Percentiles rank a stretch among this genome's conserved stretches.
Evolutionary conservation across 805 yeast genomes (phyloP).

Genomic region (Pichia nanzhaoensis): DNA sequence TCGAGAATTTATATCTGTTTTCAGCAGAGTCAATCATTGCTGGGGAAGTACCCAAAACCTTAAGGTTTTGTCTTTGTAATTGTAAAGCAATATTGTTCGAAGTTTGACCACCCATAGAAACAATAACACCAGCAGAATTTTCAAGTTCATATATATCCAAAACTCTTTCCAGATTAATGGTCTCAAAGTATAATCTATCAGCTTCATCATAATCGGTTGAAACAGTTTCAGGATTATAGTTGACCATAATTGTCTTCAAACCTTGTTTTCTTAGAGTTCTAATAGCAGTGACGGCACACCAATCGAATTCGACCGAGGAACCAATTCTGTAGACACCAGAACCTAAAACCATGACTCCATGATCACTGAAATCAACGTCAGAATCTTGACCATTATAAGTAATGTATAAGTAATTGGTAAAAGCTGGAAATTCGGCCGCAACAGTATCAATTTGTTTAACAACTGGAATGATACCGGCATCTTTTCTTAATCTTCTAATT

Average conservation of each 20-base stretch:
- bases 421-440: slow-evolving; percentile 98
- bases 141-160: slow-evolving; percentile 92
- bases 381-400: slow-evolving; percentile 89
- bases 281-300: slow-evolving; percentile 98
- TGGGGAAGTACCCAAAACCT: slow-evolving; percentile 94
- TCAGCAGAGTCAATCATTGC: slow-evolving; percentile 98
- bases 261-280: slow-evolving; percentile 86
- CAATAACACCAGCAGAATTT: slow-evolving; percentile 83
- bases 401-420: slow-evolving; percentile 87
- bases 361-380: slow-evolving; percentile 83
- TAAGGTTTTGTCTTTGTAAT: slow-evolving; percentile 88
- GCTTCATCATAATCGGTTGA: slow-evolving; percentile 99
- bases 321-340: slow-evolving; percentile 99
- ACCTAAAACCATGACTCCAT: slow-evolving; percentile 93
- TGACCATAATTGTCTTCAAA: slow-evolving; percentile 89
- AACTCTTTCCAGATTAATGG: slow-evolving; percentile 88
- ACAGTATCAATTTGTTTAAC: slow-evolving; percentile 97
- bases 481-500: slow-evolving; percentile 81
- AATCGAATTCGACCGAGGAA: slow-evolving; percentile 96
- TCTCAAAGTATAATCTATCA: slow-evolving; percentile 93
- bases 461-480: slow-evolving; percentile 79
- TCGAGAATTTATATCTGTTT: slow-evolving; percentile 94
- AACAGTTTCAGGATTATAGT: slow-evolving; percentile 97
- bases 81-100: slow-evolving; percentile 94
- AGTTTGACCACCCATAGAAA: slow-evolving; percentile 98